Conservation (phyloP, 163 green algal genomes). For the Prototheca cutis region DNA sequence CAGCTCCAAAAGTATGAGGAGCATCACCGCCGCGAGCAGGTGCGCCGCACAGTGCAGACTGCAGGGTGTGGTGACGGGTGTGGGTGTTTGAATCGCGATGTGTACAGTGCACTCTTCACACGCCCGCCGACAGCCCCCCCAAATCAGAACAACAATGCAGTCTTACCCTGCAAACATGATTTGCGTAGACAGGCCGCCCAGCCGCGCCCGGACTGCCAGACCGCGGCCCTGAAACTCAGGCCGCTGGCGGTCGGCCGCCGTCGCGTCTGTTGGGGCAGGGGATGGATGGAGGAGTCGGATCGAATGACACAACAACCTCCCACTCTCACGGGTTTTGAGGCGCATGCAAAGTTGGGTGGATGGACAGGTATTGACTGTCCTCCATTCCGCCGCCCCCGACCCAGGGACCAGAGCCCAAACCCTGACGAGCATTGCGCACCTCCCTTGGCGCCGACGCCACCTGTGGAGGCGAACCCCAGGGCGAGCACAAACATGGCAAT, state of each 20-base stretch:
- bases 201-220: conserved; percentile 20
- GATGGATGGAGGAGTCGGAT: background rate
- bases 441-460: conserved; percentile 37
- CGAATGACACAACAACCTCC: too few relatives aligned
- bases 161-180: conserved; percentile 26
- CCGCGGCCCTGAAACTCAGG: conserved; percentile 22
- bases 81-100: background rate
- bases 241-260: conserved; percentile 6
- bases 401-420: too few relatives aligned
- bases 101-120: background rate
- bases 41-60: conserved; percentile 41
- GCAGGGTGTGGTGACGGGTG: background rate
- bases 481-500: conserved; percentile 29
- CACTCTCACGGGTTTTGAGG: too few relatives aligned
- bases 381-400: too few relatives aligned
- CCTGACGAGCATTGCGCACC: too few relatives aligned
- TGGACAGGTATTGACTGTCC: too few relatives aligned
- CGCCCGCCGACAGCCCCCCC: background rate
- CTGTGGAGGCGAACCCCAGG: conserved; percentile 41
- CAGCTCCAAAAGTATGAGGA: conserved; percentile 76
- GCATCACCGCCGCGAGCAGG: conserved; percentile 46
- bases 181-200: conserved; percentile 35
- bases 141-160: background rate
- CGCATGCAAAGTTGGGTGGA: too few relatives aligned
- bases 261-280: conserved; percentile 1